These are phyloP conservation scores for Breviolum minutum DNA, from an alignment of 73 alveolate genomes.

Conservation along the genomic window DNA sequence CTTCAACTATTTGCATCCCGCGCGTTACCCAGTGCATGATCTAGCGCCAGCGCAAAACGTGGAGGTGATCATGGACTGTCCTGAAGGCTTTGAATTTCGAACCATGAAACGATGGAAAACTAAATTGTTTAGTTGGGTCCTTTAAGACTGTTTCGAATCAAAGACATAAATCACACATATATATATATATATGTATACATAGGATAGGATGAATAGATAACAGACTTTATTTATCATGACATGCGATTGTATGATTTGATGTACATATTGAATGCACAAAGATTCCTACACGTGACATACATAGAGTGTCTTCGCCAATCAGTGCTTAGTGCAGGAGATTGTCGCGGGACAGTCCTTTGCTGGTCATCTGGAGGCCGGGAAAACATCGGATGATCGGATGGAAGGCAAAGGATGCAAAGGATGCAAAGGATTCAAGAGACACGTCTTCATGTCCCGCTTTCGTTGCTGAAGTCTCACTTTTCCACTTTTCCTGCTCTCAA, in stretches of 20 bases:
- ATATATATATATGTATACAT: neutral
- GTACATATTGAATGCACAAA: neutral
- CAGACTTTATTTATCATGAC: too few species aligned
- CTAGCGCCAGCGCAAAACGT: constrained; percentile 23
- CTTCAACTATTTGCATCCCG: constrained; percentile 16
- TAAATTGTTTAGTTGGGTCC: neutral
- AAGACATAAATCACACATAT: neutral
- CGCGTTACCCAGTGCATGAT: constrained; percentile 46
- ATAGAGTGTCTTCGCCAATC: neutral
- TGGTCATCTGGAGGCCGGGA: constrained; percentile 74
- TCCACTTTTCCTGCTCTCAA: neutral
- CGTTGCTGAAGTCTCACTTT: neutral
- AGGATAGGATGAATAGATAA: neutral
- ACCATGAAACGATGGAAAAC: neutral
- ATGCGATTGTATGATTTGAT: neutral
- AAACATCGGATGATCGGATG: too few species aligned
- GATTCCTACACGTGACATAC: neutral
- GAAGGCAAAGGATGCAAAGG: too few species aligned
- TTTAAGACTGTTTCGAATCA: neutral
- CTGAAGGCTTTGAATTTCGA: neutral
- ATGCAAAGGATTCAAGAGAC: too few species aligned
- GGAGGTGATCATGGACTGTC: constrained; percentile 34
- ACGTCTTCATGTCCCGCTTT: too few species aligned
- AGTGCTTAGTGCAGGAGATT: constrained; percentile 1
- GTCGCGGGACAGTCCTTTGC: constrained; percentile 35